Evolutionary conservation across 139 green algal species (phyloP), one percentile per base, ranked within the genome.

Genomic region (Picochlorum costavermella): DNA sequence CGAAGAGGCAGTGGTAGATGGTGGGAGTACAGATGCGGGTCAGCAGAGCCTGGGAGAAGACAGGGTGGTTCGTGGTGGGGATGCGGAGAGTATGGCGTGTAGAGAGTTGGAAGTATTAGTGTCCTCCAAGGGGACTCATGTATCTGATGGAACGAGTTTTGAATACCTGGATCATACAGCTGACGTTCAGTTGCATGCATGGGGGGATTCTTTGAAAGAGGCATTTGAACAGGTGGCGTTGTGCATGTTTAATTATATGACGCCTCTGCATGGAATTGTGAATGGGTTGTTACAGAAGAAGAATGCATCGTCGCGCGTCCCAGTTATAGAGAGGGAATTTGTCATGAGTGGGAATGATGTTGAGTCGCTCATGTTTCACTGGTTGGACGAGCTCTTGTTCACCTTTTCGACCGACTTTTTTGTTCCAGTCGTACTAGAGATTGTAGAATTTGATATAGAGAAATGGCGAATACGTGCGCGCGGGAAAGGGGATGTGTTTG

Each of bases 181-280:
- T 28, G 88, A 95, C 57, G 74, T 95, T 1, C 87, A 94, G 65
- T 71, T 95, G 5, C 87, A 94, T 65, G 67, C 83, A 40, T 95
- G 74, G 88, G 88, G 88, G 8, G 9, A 23, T 8, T 74, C 33
- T 25, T 51, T 93, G 9, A 60, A 60, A 13, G 75, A 84, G 60
- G 83, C 86, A 0, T 86, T 94, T 59, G 77, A 72, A 14, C 57
- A 78, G 6, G 77, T 76, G 3, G 88, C 60, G 2, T 74, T 95
- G 11, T 81, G 64, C 29, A 90, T 95, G 87, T 90, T 86, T 73
- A 91, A 94, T 72, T 92, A 92, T 67, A 91, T 94, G 83, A 89
- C 83, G 8, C 84, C 84, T 3, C 64, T 92, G 33, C 49, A 76
- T 10, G 75, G 65, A 11, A 68, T 92, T 30, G 17, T 40, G 33